Evolutionary conservation across 768 basidiomycete species (phyloP).

Genomic region (Xanthoconium purpureum): DNA sequence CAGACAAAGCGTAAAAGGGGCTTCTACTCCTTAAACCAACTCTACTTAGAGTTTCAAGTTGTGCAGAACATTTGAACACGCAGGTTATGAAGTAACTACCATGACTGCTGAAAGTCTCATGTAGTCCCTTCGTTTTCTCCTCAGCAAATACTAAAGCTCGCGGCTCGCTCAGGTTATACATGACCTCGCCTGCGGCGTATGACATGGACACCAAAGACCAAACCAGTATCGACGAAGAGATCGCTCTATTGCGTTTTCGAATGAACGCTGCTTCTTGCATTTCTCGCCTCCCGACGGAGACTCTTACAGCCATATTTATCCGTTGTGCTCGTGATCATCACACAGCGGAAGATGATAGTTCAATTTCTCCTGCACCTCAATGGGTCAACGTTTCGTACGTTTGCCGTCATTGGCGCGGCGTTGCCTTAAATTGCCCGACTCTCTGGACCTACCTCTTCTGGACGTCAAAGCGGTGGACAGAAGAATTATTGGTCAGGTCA

Average conservation of each 20-base stretch:
- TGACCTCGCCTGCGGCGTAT: too few species aligned
- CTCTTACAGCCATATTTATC: conserved; percentile 13
- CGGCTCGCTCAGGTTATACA: too few species aligned
- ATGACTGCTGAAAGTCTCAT: too few species aligned
- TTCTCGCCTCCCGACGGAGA: conserved; percentile 14
- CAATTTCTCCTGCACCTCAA: neutral
- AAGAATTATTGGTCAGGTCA: conserved; percentile 42
- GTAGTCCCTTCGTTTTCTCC: too few species aligned
- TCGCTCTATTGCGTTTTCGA: conserved; percentile 1
- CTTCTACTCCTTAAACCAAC: too few species aligned
- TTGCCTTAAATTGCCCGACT: conserved; percentile 38
- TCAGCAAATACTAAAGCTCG: too few species aligned
- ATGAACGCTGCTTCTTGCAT: conserved; percentile 7
- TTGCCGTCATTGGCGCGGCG: conserved; percentile 38
- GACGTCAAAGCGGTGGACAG: conserved; percentile 32
- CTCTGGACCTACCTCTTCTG: conserved; percentile 39
- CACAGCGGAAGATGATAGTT: neutral
- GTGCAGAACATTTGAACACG: too few species aligned
- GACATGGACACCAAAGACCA: too few species aligned
- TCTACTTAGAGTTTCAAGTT: too few species aligned
- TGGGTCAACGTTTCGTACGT: conserved; percentile 15
- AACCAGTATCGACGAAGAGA: too few species aligned
- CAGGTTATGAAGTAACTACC: too few species aligned
- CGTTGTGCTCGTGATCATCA: neutral
- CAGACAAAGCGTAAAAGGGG: too few species aligned